phyloP scores from a whole-genome alignment of 768 basidiomycete species.

The Hemileccinum rubropunctum region DNA sequence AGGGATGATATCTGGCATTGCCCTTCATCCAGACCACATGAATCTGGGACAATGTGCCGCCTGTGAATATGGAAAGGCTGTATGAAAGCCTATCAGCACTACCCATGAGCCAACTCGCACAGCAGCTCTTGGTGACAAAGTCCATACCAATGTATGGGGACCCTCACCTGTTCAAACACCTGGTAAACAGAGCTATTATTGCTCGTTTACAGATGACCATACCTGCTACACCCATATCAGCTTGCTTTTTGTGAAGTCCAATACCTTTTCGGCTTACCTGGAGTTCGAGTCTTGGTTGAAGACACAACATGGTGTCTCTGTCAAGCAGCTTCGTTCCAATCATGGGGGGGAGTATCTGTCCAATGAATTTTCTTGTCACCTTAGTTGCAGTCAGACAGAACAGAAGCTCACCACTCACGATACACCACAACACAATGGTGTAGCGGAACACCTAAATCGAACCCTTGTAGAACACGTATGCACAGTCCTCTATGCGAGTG shows the following conservation, averaged over 20 bases:
- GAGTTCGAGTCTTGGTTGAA: not conserved
- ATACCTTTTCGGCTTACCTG: not conserved
- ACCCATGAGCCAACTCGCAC: conserved; percentile 10
- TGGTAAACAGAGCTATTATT: conserved; percentile 18
- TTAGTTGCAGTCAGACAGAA: not conserved
- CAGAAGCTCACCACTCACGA: not conserved
- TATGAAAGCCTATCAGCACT: conserved; percentile 29
- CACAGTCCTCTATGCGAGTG: not conserved
- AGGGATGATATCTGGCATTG: conserved; percentile 32
- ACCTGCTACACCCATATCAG: conserved; percentile 20
- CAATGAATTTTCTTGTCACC: not conserved
- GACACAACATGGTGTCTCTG: not conserved
- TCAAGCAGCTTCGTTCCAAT: conserved; percentile 8
- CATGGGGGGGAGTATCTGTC: conserved; percentile 30
- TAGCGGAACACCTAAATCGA: not conserved
- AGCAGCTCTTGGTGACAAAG: conserved; percentile 31
- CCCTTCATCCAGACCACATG: conserved; percentile 15
- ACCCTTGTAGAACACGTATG: not conserved
- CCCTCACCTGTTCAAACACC: conserved; percentile 33
- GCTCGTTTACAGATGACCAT: conserved; percentile 30
- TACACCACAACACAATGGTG: not conserved
- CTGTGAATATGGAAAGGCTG: conserved; percentile 44
- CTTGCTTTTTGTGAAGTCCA: conserved; percentile 1
- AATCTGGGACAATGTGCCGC: conserved; percentile 38
- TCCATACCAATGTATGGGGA: conserved; percentile 47